Percentiles rank a stretch among this genome's conserved stretches.
These are phyloP conservation scores for Oidiodendron maius DNA, from an alignment of 495 filamentous ascomycete species.

Conservation along the genomic window DNA sequence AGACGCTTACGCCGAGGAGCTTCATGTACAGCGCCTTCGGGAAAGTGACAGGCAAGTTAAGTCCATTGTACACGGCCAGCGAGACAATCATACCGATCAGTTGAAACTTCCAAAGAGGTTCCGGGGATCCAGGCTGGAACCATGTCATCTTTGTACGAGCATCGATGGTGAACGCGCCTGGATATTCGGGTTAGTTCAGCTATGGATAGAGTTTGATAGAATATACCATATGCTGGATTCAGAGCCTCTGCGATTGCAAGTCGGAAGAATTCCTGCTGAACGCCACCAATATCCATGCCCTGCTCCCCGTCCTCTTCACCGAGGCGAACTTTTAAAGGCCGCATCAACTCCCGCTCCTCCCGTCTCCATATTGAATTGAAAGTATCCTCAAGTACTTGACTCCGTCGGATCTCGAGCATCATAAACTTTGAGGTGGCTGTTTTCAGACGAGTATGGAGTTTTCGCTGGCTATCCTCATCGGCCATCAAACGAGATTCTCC, in stretches of 20 bases:
- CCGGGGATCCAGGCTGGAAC: slow-evolving; percentile 76
- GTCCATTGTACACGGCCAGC: slow-evolving; percentile 89
- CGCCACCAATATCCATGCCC: slow-evolving; percentile 87
- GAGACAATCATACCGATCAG: slow-evolving; percentile 81
- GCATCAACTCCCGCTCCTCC: slow-evolving; percentile 72
- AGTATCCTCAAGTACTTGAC: slow-evolving; percentile 66
- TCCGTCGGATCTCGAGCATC: slow-evolving; percentile 68
- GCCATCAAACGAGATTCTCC: too few relatives aligned
- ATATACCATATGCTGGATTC: slow-evolving; percentile 56
- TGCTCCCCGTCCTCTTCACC: slow-evolving; percentile 77
- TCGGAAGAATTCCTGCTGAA: slow-evolving; percentile 93
- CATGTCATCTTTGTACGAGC: slow-evolving; percentile 69
- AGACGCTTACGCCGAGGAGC: slow-evolving; percentile 60
- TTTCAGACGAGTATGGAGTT: slow-evolving; percentile 55
- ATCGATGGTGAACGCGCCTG: slow-evolving; percentile 65
- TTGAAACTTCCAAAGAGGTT: slow-evolving; percentile 85
- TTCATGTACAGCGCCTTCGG: slow-evolving; percentile 79
- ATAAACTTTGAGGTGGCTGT: slow-evolving; percentile 65
- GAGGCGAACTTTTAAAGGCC: slow-evolving; percentile 82
- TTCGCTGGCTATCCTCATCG: slow-evolving; percentile 26
- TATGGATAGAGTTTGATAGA: slow-evolving; percentile 27
- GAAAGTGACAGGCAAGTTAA: slow-evolving; percentile 84
- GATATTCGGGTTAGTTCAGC: not conserved
- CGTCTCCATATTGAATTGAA: slow-evolving; percentile 85
- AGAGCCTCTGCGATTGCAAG: slow-evolving; percentile 72